A percentile compares a stretch with the other conserved stretches of the same genome.
phyloP scores from a whole-genome alignment of 73 alveolate species.

The Breviolum minutum region DNA sequence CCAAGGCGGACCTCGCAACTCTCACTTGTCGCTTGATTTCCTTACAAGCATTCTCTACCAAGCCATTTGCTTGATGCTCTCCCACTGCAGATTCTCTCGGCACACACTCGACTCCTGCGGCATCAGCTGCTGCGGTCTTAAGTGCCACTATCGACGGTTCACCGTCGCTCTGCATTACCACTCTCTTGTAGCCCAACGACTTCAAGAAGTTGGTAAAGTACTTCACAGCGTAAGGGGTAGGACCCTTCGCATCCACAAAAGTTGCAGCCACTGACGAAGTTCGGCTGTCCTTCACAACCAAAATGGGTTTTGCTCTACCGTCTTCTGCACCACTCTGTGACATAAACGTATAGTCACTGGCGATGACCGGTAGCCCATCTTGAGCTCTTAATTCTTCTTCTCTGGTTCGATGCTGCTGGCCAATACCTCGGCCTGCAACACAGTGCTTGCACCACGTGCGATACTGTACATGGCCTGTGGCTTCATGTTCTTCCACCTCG shows the following conservation, averaged over 20 bases:
- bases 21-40: conserved; percentile 1
- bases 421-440: not conserved
- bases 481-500: conserved; percentile 47
- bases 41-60: not conserved
- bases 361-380: not conserved
- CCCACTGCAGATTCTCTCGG: not conserved
- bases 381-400: not conserved
- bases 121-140: too few relatives aligned
- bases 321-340: not conserved
- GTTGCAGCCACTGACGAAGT: not conserved
- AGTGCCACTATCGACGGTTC: too few relatives aligned
- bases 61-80: conserved; percentile 29
- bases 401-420: not conserved
- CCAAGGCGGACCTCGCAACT: not conserved
- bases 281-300: conserved; percentile 37
- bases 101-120: too few relatives aligned
- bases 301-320: not conserved
- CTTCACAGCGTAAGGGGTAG: conserved; percentile 38
- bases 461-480: conserved; percentile 30
- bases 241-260: conserved; percentile 30
- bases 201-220: not conserved
- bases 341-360: conserved; percentile 12
- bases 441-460: conserved; percentile 1
- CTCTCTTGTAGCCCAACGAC: conserved; percentile 22
- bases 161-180: conserved; percentile 9